Evolutionary conservation across 352 stramenopile species (phyloP), one percentile per base, ranked within the genome.

Genomic region (Aphanomyces stellatus): DNA sequence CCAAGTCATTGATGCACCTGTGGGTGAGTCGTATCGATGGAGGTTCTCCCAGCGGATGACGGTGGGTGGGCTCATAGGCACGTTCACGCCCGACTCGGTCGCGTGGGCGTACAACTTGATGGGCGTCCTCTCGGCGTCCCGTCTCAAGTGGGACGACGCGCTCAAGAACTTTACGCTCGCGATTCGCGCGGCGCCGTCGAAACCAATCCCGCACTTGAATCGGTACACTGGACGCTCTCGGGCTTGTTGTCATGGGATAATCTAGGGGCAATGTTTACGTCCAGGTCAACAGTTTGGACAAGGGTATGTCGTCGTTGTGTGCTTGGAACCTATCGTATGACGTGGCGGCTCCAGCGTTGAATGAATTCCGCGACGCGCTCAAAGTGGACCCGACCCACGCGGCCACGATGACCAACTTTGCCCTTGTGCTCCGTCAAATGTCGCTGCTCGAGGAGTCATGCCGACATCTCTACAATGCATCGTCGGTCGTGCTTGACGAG

Each of bases 61-160:
- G n/a, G n/a, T n/a, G n/a, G n/a, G n/a, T n/a, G n/a, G n/a, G n/a
- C n/a, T n/a, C n/a, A n/a, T n/a, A n/a, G 79, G 79, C 0, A 80
- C 76, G 27, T 53, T 82, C 30, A 82, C 77, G 3, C 69, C 76
- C 0, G 72, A 69, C 7, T 70, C 79, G 3, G 69, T 88, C 1
- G 62, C 79, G 33, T 85, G 80, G 80, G 77, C 73, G 11, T 85
- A 82, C 48, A 88, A 88, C 27, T 56, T 68, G 2, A 43, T 85
- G 0, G 80, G 80, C 0, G 76, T 71, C 31, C 43, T 78, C n/a
- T 55, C 37, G 5, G 64, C 79, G 19, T 19, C 72, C 3, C 22
- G 69, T 5, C 57, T 71, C 0, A 76, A 72, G 13, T 42, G 79
- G 4, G 76, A 88, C 37, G 76, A 88, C 8, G 80, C 80, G 1